Conservation (phyloP, 352 stramenopile genomes). For the Plasmopara viticola region DNA sequence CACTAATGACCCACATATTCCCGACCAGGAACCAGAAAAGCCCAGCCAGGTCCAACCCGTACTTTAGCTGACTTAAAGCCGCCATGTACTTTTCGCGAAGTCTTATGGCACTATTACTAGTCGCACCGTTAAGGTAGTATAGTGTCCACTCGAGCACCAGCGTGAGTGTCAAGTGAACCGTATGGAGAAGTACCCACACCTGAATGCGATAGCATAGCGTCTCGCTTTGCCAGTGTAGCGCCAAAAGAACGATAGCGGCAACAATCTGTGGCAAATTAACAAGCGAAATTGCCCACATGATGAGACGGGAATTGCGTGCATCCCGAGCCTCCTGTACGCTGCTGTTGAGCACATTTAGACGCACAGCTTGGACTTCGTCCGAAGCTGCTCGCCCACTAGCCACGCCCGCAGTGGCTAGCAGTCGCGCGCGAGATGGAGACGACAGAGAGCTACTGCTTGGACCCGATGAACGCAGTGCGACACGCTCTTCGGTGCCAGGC, state of each 20-base stretch:
- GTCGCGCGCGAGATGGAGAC: constrained; percentile 23
- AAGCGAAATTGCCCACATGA: constrained; percentile 73
- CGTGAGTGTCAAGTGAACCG: constrained; percentile 57
- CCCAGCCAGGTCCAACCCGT: constrained; percentile 63
- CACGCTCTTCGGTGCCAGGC: constrained; percentile 23
- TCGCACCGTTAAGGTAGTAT: constrained; percentile 60
- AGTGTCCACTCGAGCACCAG: constrained; percentile 69
- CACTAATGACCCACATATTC: constrained; percentile 87
- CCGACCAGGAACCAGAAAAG: constrained; percentile 85
- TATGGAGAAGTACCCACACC: constrained; percentile 78
- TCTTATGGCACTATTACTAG: constrained; percentile 48
- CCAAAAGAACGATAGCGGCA: constrained; percentile 48
- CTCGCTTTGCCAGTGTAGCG: constrained; percentile 56
- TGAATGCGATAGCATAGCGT: constrained; percentile 79
- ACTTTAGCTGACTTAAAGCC: constrained; percentile 72
- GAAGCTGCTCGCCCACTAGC: constrained; percentile 21
- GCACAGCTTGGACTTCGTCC: constrained; percentile 73
- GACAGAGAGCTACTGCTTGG: constrained; percentile 17
- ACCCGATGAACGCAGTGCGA: constrained; percentile 16
- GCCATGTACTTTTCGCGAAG: constrained; percentile 65
- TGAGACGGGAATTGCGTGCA: constrained; percentile 68
- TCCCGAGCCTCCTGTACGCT: constrained; percentile 75
- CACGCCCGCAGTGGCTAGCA: constrained; percentile 22
- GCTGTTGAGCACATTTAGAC: constrained; percentile 80
- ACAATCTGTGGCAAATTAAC: constrained; percentile 76